Conservation (phyloP, 2,329 filamentous ascomycete genomes). For the Ustulina deusta region DNA sequence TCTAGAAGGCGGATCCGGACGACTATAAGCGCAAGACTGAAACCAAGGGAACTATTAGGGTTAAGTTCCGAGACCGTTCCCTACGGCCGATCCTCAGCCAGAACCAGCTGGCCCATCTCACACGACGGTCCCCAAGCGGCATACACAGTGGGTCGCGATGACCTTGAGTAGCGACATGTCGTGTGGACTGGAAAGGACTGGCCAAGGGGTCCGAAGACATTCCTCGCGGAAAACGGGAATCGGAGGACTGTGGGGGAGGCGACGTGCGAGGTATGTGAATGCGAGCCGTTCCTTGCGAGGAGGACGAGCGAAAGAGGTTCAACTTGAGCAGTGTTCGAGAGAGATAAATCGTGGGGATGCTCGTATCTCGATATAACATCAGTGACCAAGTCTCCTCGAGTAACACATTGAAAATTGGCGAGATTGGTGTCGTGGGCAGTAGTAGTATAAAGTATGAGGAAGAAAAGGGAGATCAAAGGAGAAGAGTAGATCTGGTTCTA, state of each 20-base stretch:
- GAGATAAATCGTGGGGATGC: slow-evolving; percentile 35
- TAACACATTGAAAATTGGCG: slow-evolving; percentile 42
- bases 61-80: slow-evolving; percentile 90
- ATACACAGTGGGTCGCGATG: slow-evolving; percentile 64
- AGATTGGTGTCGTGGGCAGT: slow-evolving; percentile 39
- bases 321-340: slow-evolving; percentile 45
- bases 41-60: slow-evolving; percentile 85
- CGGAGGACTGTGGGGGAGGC: slow-evolving; percentile 86
- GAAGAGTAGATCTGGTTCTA: slow-evolving; percentile 36
- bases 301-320: slow-evolving; percentile 61
- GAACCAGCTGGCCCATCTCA: slow-evolving; percentile 57
- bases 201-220: slow-evolving; percentile 67
- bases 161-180: slow-evolving; percentile 72
- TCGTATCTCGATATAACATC: slow-evolving; percentile 53
- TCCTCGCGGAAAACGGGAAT: slow-evolving; percentile 76
- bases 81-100: slow-evolving; percentile 54
- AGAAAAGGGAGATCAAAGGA: slow-evolving; percentile 23
- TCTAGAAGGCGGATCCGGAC: slow-evolving; percentile 77
- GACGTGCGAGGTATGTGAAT: slow-evolving; percentile 69
- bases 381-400: slow-evolving; percentile 48
- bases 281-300: slow-evolving; percentile 43
- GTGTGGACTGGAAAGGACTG: slow-evolving; percentile 50
- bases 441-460: slow-evolving; percentile 38
- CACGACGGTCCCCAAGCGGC: slow-evolving; percentile 62
- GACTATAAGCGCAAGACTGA: slow-evolving; percentile 79